Evolutionary conservation across 108 stramenopile genomes (phyloP), one percentile per base, ranked within the genome.

Genomic region (Epipyxis sp.): DNA sequence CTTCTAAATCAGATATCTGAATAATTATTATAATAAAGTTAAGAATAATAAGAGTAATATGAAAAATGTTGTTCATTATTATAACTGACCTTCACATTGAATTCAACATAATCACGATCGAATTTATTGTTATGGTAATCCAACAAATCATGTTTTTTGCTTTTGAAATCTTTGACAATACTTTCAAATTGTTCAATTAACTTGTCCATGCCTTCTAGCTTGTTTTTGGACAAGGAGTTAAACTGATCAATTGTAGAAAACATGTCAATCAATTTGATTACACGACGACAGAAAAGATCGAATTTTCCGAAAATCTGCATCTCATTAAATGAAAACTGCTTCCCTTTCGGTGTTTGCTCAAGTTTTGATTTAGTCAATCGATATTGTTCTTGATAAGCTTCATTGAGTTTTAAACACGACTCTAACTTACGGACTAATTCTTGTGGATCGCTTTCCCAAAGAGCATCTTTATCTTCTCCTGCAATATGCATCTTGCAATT

Each of bases 251-350:
- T 90, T 13, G 94, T 94, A 67, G 84, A 82, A 81, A 92, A 93
- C 91, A 94, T 89, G 79, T 93, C 92, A 65, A 93, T 93, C 76
- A 94, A 86, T 83, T 94, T 94, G 76, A 91, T 87, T 42, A 92
- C 83, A 59, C 94, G 83, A n/a, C 92, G 84, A 85, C 92, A 91
- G 69, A 94, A 94, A 46, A 93, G 84, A 71, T 94, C 92, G 54
- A 94, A 92, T 69, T 92, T 91, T 41, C 92, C 92, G 78, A 93
- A 92, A 61, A 94, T 91, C 78, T 92, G 89, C 82, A 88, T 90
- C 69, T 93, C 91, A 62, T 89, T 86, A 46, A 92, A 93, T 83
- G 91, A 90, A 57, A 93, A 93, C 74, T 92, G 91, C 90, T 92
- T 94, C 20, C 90, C 91, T 79, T 81, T 87, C 3, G 91, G 89